phyloP scores from a whole-genome alignment of 306 rosid species.

The Medicago arabica region DNA sequence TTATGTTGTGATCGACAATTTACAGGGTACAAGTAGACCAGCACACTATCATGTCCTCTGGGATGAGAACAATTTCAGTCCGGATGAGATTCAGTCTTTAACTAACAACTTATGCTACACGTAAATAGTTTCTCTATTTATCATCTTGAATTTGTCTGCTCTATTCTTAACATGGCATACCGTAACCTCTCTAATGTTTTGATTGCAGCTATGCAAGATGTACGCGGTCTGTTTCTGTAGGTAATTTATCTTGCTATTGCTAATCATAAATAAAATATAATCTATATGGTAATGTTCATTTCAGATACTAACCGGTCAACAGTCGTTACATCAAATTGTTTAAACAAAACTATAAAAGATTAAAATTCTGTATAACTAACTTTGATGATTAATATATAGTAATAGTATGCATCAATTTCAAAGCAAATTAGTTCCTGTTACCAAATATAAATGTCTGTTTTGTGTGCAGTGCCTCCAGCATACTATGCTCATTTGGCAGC shows the following conservation, averaged over 20 bases:
- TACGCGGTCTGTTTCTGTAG: conserved; percentile 87
- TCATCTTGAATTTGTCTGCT: conserved; percentile 3
- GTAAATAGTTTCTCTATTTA: conserved; percentile 45
- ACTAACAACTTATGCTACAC: conserved; percentile 92
- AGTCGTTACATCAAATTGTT: not conserved
- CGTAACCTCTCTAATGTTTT: conserved; percentile 32
- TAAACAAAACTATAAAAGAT: conserved; percentile 16
- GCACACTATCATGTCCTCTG: conserved; percentile 94
- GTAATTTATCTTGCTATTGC: conserved; percentile 38
- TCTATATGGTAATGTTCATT: not conserved
- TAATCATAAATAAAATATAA: not conserved
- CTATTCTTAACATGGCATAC: conserved; percentile 10
- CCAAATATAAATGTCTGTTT: not conserved
- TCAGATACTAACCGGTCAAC: not conserved
- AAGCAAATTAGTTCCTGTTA: not conserved
- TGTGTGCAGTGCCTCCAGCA: conserved; percentile 67
- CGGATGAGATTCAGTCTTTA: conserved; percentile 58
- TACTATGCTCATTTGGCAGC: conserved; percentile 81
- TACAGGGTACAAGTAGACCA: conserved; percentile 96
- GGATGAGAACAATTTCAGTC: conserved; percentile 81
- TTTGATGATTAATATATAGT: not conserved
- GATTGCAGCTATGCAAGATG: conserved; percentile 80
- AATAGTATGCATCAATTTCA: not conserved
- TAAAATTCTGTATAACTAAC: not conserved
- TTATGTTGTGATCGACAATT: conserved; percentile 8